These are phyloP conservation scores for Eimeria necatrix DNA, from an alignment of 169 alveolate species.

Conservation along the genomic window DNA sequence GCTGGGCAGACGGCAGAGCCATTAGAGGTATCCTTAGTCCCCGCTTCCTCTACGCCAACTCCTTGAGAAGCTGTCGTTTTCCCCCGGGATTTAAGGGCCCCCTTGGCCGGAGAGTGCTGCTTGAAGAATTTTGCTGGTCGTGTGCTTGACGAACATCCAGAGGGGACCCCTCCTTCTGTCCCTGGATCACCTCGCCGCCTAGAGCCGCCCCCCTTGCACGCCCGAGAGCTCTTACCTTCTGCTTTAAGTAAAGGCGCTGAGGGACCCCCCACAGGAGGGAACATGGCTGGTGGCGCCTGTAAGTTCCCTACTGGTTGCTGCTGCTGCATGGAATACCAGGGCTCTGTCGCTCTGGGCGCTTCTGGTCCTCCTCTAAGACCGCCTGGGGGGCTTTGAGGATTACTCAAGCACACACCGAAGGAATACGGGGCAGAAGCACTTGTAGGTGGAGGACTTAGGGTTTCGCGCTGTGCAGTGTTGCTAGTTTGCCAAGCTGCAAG, in stretches of 20 bases:
- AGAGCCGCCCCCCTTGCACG: neutral
- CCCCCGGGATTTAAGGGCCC: constrained; percentile 7
- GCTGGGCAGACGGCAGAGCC: neutral
- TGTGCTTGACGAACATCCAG: neutral
- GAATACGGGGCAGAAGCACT: constrained; percentile 25
- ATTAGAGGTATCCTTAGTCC: neutral
- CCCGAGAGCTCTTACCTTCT: constrained; percentile 20
- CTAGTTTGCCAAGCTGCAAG: constrained; percentile 42
- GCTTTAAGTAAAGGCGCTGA: neutral
- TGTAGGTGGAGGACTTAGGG: constrained; percentile 24
- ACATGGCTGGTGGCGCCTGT: neutral
- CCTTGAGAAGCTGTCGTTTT: constrained; percentile 22
- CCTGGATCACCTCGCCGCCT: constrained; percentile 28
- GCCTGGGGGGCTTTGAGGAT: constrained; percentile 52
- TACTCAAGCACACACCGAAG: constrained; percentile 67
- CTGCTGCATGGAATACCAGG: constrained; percentile 61
- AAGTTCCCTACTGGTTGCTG: constrained; percentile 22
- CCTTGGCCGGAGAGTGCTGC: constrained; percentile 66
- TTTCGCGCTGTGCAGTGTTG: neutral
- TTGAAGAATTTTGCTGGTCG: constrained; percentile 57
- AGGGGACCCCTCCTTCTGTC: constrained; percentile 37
- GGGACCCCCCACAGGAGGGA: neutral
- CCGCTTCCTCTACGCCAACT: constrained; percentile 18
- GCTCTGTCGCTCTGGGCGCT: constrained; percentile 23
- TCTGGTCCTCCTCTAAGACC: constrained; percentile 45